A percentile compares a stretch with the other conserved stretches of the same genome.
Conservation (phyloP, 441 rosid species). For the Hura crepitans region DNA sequence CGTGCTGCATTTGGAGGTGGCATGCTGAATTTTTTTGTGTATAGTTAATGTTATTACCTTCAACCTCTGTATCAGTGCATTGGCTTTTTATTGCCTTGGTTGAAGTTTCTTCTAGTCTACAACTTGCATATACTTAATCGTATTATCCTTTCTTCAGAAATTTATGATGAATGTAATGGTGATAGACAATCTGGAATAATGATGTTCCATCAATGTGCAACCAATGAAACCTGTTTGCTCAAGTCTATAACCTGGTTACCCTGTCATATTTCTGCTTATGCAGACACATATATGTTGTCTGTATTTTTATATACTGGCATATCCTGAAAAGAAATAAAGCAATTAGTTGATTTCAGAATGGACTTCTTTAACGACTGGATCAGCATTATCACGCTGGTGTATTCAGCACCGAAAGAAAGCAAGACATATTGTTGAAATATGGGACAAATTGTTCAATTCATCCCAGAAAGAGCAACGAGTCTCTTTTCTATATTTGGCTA, state of each 20-base stretch:
- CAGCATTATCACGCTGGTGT: conserved; percentile 56
- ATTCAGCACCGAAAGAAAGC: conserved; percentile 50
- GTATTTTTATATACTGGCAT: background rate
- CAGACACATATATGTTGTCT: background rate
- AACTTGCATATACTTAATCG: background rate
- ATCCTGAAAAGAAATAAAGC: background rate
- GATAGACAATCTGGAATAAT: background rate
- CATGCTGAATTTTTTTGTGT: too few relatives aligned
- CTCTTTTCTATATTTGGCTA: conserved; percentile 45
- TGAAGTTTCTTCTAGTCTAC: background rate
- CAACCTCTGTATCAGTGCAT: too few relatives aligned
- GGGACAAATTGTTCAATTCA: conserved; percentile 43
- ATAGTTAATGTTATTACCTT: too few relatives aligned
- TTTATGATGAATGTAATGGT: background rate
- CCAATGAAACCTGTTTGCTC: background rate
- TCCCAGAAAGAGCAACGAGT: conserved; percentile 44
- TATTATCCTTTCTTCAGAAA: background rate
- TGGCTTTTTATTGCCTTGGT: background rate
- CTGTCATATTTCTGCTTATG: background rate
- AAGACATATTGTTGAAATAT: conserved; percentile 44
- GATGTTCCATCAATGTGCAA: background rate
- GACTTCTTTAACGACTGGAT: conserved; percentile 10
- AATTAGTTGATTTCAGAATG: background rate
- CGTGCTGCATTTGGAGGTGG: too few relatives aligned
- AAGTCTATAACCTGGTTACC: background rate